Conservation (phyloP, 441 rosid genomes). For the Gossypium aridum region DNA sequence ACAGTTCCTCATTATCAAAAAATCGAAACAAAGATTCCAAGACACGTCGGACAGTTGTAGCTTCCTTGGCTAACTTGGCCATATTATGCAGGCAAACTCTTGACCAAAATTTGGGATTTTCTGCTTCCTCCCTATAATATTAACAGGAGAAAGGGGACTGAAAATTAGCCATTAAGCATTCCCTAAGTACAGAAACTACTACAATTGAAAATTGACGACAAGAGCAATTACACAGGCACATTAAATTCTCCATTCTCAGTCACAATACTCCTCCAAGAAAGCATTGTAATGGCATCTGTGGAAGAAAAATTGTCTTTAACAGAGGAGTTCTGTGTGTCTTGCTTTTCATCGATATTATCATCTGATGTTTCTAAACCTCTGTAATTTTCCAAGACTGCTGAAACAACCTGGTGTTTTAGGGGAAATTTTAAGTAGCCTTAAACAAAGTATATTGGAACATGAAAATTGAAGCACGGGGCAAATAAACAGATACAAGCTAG, state of each 20-base stretch:
- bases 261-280: constrained; percentile 54
- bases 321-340: constrained; percentile 32
- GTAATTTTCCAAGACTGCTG: constrained; percentile 63
- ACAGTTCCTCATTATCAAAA: constrained; percentile 45
- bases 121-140: constrained; percentile 31
- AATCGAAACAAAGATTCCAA: constrained; percentile 57
- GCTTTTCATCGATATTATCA: constrained; percentile 18
- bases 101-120: constrained; percentile 56
- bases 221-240: constrained; percentile 43
- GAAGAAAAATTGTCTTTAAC: constrained; percentile 29
- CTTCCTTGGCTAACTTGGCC: constrained; percentile 62
- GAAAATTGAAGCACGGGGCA: not conserved
- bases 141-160: not conserved
- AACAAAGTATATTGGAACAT: not conserved
- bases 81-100: constrained; percentile 51
- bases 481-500: not conserved
- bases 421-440: constrained; percentile 1
- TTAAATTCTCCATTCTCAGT: constrained; percentile 60
- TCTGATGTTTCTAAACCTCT: constrained; percentile 26
- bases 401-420: constrained; percentile 37
- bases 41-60: constrained; percentile 52
- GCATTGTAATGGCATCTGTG: constrained; percentile 34
- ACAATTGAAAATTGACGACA: constrained; percentile 15
- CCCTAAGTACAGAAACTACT: not conserved
- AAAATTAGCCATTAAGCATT: constrained; percentile 6